Percentiles rank a stretch among this genome's conserved stretches.
Conservation (phyloP, 139 green algal genomes). For the Chlamydomonas sphaeroides region DNA sequence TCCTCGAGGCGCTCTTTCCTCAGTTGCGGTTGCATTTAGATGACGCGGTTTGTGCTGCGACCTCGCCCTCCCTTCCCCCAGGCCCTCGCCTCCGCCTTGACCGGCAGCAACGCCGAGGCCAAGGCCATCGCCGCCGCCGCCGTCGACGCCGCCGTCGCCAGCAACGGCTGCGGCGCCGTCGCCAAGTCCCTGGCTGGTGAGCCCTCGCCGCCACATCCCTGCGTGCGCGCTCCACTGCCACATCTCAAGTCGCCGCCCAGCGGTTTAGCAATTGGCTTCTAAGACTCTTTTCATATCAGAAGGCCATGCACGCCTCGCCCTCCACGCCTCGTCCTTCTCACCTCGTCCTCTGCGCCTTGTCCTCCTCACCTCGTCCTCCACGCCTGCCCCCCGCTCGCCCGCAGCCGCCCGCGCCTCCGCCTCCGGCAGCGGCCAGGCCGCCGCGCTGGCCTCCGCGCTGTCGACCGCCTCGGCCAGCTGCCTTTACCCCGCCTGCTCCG, state of each 20-base stretch:
- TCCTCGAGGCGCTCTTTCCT: too few relatives aligned
- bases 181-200: conserved; percentile 36
- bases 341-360: neutral
- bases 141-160: conserved; percentile 12
- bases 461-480: neutral
- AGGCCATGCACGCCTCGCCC: too few relatives aligned
- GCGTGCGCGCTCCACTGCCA: too few relatives aligned
- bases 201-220: too few relatives aligned
- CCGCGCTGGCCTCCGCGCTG: conserved; percentile 32
- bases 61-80: too few relatives aligned
- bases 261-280: too few relatives aligned
- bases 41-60: too few relatives aligned
- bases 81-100: conserved; percentile 42
- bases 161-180: conserved; percentile 51
- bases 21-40: too few relatives aligned
- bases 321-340: too few relatives aligned
- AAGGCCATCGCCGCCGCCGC: conserved; percentile 34
- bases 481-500: conserved; percentile 30
- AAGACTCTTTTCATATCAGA: too few relatives aligned
- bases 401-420: conserved; percentile 35
- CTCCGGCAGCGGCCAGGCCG: conserved; percentile 22
- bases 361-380: neutral
- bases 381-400: neutral
- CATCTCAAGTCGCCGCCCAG: too few relatives aligned
- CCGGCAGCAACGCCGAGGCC: conserved; percentile 17